Evolutionary conservation across 148 eudicot genomes (phyloP).

Genomic region (Diospyros lotus): DNA sequence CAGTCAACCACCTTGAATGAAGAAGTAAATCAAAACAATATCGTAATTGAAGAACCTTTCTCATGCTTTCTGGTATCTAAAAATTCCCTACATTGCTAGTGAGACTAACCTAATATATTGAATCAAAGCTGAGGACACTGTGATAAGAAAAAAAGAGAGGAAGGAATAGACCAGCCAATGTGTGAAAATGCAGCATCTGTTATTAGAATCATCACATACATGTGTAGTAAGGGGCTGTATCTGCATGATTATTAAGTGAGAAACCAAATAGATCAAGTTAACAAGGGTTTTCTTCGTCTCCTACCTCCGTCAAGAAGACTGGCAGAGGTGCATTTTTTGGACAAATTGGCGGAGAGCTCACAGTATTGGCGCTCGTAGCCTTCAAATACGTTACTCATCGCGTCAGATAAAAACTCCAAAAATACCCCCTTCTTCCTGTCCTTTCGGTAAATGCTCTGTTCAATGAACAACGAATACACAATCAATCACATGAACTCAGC

Average conservation of each 20-base stretch:
- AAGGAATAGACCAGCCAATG: neutral
- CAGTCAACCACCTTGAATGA: neutral
- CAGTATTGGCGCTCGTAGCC: slow-evolving; percentile 45
- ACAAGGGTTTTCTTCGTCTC: neutral
- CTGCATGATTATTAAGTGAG: too few relatives aligned
- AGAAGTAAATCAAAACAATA: neutral
- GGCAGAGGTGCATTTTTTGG: slow-evolving; percentile 32
- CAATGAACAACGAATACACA: neutral
- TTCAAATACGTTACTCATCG: slow-evolving; percentile 43
- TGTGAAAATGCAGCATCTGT: neutral
- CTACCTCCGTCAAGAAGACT: slow-evolving; percentile 44
- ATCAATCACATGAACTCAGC: neutral
- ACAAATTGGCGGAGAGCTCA: slow-evolving; percentile 41
- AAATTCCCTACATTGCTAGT: too few relatives aligned
- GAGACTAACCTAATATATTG: neutral
- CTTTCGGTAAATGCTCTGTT: neutral
- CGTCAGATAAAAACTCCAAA: slow-evolving; percentile 2
- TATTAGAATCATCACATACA: too few relatives aligned
- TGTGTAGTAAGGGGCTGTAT: too few relatives aligned
- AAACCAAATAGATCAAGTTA: neutral
- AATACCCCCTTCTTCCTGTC: neutral
- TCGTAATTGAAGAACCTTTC: neutral
- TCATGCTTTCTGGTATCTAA: neutral
- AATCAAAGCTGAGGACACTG: too few relatives aligned
- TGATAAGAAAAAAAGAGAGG: too few relatives aligned